Conservation (phyloP, 1,284 basidiomycete genomes). For the Kalmanozyma brasiliensis region DNA sequence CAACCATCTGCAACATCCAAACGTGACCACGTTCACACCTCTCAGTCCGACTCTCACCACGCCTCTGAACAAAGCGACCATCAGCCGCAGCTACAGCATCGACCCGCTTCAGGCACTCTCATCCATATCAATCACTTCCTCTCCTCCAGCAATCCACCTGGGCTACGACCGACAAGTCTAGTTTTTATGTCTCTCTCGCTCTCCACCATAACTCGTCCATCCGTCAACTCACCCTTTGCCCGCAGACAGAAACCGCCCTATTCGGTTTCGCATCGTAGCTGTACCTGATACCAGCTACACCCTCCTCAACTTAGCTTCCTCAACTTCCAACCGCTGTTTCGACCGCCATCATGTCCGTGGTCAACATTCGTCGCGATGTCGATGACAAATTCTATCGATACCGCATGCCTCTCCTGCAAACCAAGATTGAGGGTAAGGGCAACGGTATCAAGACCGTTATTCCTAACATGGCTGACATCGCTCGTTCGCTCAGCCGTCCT, state of each 20-base stretch:
- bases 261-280: constrained; percentile 40
- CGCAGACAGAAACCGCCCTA: constrained; percentile 54
- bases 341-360: constrained; percentile 72
- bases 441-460: constrained; percentile 94
- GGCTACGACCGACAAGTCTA: constrained; percentile 17
- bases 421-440: constrained; percentile 98
- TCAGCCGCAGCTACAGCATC: neutral
- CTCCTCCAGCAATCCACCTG: neutral
- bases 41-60: neutral
- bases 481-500: constrained; percentile 91
- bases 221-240: constrained; percentile 44
- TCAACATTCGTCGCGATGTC: constrained; percentile 98
- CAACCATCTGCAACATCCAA: too few species aligned
- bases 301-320: neutral
- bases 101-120: neutral
- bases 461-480: constrained; percentile 95
- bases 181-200: constrained; percentile 53
- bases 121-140: constrained; percentile 11
- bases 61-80: neutral
- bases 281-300: constrained; percentile 41
- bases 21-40: too few species aligned
- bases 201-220: constrained; percentile 52
- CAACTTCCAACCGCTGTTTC: neutral
- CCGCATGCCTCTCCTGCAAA: constrained; percentile 91
- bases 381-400: constrained; percentile 75